Conservation (phyloP, 202 grass and related monocot genomes). For the Brachypodium distachyon region DNA sequence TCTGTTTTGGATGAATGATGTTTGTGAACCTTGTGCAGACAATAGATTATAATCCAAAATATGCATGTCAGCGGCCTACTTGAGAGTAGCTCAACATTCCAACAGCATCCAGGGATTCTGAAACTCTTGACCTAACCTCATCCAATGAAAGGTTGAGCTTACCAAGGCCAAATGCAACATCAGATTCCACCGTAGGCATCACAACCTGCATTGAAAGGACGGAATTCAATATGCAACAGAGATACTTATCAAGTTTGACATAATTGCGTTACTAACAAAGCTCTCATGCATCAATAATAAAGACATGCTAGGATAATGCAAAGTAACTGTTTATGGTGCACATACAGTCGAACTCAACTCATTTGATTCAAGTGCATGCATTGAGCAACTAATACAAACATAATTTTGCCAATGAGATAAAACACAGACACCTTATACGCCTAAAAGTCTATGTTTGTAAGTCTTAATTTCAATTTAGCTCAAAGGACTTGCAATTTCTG, state of each 20-base stretch:
- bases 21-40: conserved; percentile 28
- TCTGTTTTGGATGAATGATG: conserved; percentile 55
- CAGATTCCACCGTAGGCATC: conserved; percentile 88
- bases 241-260: neutral
- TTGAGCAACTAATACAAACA: neutral
- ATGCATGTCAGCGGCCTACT: conserved; percentile 43
- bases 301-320: neutral
- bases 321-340: neutral
- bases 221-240: neutral
- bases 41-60: conserved; percentile 43
- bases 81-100: conserved; percentile 81
- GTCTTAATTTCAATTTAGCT: neutral
- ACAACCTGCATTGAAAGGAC: conserved; percentile 46
- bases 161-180: conserved; percentile 95
- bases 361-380: neutral
- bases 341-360: neutral
- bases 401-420: neutral
- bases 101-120: conserved; percentile 65
- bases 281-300: neutral
- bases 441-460: neutral
- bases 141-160: conserved; percentile 73
- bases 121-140: conserved; percentile 73
- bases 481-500: neutral
- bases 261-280: neutral
- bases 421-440: neutral